These are phyloP conservation scores for Aspergillus cristatus DNA, from an alignment of 495 filamentous ascomycete species.

Conservation along the genomic window DNA sequence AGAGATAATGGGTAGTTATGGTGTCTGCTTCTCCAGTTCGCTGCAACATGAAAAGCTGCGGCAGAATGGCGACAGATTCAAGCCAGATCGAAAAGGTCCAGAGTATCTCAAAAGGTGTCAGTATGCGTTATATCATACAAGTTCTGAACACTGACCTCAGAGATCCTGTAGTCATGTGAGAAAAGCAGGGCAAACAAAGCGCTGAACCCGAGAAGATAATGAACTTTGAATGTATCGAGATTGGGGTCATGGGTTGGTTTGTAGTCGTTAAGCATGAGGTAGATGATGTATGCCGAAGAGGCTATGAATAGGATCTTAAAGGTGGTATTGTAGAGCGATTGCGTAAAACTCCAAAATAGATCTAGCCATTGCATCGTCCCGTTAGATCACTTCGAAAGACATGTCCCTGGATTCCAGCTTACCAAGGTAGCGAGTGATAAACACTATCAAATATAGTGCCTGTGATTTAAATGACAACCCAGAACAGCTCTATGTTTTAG, in stretches of 20 bases:
- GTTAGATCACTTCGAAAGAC: neutral
- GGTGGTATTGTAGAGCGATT: slow-evolving; percentile 77
- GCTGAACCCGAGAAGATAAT: slow-evolving; percentile 79
- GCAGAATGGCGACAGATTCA: slow-evolving; percentile 90
- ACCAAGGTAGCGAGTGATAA: slow-evolving; percentile 87
- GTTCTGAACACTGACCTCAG: slow-evolving; percentile 38
- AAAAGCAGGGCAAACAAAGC: slow-evolving; percentile 71
- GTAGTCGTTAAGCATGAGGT: slow-evolving; percentile 93
- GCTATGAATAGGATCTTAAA: slow-evolving; percentile 95
- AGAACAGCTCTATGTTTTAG: slow-evolving; percentile 66
- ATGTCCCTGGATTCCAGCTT: slow-evolving; percentile 13
- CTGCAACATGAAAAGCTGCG: slow-evolving; percentile 96
- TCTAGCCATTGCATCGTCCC: slow-evolving; percentile 37
- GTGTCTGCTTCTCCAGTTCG: slow-evolving; percentile 96
- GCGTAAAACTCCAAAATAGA: slow-evolving; percentile 75
- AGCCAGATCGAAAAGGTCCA: slow-evolving; percentile 99
- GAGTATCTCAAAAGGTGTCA: slow-evolving; percentile 51
- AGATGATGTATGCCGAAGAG: slow-evolving; percentile 85
- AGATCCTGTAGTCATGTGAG: slow-evolving; percentile 65
- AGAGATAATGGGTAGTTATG: slow-evolving; percentile 97
- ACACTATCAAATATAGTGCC: slow-evolving; percentile 85
- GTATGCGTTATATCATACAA: neutral
- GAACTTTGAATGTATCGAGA: slow-evolving; percentile 90
- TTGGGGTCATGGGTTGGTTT: slow-evolving; percentile 93
- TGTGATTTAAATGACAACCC: slow-evolving; percentile 98